These are phyloP conservation scores for Coffea humblotiana DNA, from an alignment of 305 asterid genomes.

Conservation along the genomic window DNA sequence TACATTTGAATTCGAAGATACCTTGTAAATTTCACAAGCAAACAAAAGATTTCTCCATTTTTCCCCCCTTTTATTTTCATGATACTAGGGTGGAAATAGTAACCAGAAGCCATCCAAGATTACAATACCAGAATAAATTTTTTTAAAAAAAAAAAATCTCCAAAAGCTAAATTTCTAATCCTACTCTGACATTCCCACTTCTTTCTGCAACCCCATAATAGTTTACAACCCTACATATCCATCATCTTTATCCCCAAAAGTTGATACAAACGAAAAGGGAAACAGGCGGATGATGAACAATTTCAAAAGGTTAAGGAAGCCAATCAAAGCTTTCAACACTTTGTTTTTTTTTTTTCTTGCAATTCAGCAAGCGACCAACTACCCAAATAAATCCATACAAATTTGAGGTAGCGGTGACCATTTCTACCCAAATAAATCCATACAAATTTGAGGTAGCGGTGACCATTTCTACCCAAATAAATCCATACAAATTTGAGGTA, in stretches of 20 bases:
- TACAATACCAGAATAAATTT: constrained; percentile 7
- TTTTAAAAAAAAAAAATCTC: background rate
- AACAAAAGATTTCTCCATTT: no score
- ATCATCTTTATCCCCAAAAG: background rate
- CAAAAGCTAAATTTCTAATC: background rate
- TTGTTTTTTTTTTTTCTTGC: background rate
- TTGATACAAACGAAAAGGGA: background rate
- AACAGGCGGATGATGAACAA: background rate
- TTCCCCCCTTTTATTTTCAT: no score
- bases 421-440: background rate
- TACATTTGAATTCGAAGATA: no score
- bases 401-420: background rate
- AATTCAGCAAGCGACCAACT: constrained; percentile 4
- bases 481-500: background rate
- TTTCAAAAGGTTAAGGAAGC: background rate
- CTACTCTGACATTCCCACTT: constrained; percentile 3
- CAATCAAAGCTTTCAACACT: background rate
- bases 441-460: background rate
- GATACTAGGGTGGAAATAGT: background rate
- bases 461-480: constrained; percentile 4
- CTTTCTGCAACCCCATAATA: background rate
- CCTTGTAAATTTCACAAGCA: no score
- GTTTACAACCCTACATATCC: background rate
- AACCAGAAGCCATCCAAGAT: background rate
- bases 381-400: background rate